A percentile compares a stretch with the other conserved stretches of the same genome.
Evolutionary conservation across 345 rosid genomes (phyloP).

Genomic region (Acer saccharum): DNA sequence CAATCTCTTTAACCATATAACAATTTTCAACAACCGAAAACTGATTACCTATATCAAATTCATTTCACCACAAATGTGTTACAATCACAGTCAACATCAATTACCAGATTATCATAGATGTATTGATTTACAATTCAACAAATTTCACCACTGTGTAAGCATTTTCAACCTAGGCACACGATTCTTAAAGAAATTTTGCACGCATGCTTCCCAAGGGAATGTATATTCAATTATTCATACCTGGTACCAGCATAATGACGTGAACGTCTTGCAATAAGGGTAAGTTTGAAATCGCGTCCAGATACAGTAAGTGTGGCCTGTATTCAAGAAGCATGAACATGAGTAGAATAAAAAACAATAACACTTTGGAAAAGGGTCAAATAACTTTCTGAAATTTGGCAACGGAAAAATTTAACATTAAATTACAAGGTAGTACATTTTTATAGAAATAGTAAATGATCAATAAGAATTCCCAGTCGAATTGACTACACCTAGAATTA

Average conservation of each 20-base stretch:
- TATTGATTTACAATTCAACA: background rate
- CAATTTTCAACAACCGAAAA: background rate
- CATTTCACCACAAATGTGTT: background rate
- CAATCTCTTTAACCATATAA: constrained; percentile 6
- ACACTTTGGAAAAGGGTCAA: background rate
- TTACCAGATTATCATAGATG: constrained; percentile 2
- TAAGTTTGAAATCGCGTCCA: constrained; percentile 77
- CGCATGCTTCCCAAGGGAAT: background rate
- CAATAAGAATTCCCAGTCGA: background rate
- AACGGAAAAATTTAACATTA: background rate
- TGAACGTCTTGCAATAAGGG: constrained; percentile 97
- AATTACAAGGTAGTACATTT: constrained; percentile 5
- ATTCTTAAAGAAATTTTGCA: background rate
- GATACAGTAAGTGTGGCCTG: constrained; percentile 71
- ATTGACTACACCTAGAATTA: background rate
- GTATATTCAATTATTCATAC: constrained; percentile 36
- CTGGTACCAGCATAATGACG: constrained; percentile 98
- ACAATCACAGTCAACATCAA: background rate
- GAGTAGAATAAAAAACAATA: constrained; percentile 21
- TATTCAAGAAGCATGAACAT: constrained; percentile 33
- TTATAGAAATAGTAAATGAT: background rate
- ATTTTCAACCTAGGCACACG: background rate
- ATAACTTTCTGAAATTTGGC: no score
- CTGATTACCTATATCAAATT: background rate
- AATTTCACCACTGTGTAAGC: background rate